Evolutionary conservation across 129 eudicot genomes (phyloP), one percentile per base, ranked within the genome.

Genomic region (Chrysanthemum lavandulifolium): DNA sequence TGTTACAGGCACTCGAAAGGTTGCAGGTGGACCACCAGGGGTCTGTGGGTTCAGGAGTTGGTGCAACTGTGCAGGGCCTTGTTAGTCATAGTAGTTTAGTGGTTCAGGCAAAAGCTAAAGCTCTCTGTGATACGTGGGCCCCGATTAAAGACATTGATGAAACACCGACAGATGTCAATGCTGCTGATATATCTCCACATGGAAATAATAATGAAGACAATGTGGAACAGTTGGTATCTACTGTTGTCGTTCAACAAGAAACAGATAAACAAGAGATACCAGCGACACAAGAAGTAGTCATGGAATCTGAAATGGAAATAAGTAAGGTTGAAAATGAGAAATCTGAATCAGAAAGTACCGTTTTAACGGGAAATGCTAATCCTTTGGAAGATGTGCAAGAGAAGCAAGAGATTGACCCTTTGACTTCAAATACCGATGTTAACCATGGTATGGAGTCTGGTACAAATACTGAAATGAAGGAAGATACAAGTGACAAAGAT

Each of bases 1-100:
- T 92, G 69, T 85, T 92, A 63, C 86, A 54, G 45, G 96, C 86
- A 45, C 78, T 92, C 40, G 87, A 84, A 45, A 89, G 69, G 77
- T 80, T 92, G 25, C 81, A 71, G 14, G 63, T 83, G 15, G 89
- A 86, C 52, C 45, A 47, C 49, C 61, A 82, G 71, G 73, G 49
- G 61, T 78, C 76, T 2, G 25, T 68, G 48, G 80, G 79, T 69
- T 81, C 89, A 3, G 96, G 85, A 71, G 81, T 89, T 61, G 80
- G 74, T 81, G 49, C 54, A 65, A 85, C 91, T 7, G 84, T 92
- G 12, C 45, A 83, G 67, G 79, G 70, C 75, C 89, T 92, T 76
- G 67, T 83, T 63, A 73, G 73, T 61, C 84, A 83, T 84, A 73
- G 67, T 73, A 84, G 84, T 67, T 75, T 75, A 16, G 67, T 61